Percentiles rank a stretch among this genome's conserved stretches.
These are phyloP conservation scores for Pichia sp. DNA, from an alignment of 1,139 yeast genomes.

Conservation along the genomic window DNA sequence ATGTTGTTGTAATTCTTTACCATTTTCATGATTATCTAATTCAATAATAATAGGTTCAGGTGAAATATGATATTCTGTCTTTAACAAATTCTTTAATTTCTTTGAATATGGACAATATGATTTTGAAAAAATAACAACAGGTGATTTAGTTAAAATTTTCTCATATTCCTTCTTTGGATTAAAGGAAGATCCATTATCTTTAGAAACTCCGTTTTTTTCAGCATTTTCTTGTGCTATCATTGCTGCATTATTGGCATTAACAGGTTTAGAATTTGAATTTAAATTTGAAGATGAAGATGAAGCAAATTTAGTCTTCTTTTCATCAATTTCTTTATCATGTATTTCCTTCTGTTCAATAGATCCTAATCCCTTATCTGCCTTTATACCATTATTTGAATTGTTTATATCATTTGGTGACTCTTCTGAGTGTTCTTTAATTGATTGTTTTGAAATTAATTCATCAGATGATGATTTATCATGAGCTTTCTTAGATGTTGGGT, in stretches of 20 bases:
- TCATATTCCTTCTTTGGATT: constrained; percentile 9
- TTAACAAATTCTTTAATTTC: constrained; percentile 59
- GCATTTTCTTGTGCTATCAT: constrained; percentile 15
- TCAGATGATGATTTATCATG: constrained; percentile 7
- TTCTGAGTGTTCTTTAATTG: neutral
- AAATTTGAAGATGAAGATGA: too few species aligned
- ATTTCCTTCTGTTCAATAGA: constrained; percentile 6
- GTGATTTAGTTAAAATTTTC: constrained; percentile 45
- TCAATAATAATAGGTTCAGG: constrained; percentile 76
- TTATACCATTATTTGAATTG: constrained; percentile 4
- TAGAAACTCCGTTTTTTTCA: constrained; percentile 6
- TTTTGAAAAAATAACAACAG: constrained; percentile 68
- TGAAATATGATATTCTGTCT: constrained; percentile 56
- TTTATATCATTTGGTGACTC: neutral
- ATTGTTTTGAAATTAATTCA: neutral
- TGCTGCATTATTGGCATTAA: neutral
- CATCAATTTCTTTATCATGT: neutral
- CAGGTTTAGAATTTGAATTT: neutral
- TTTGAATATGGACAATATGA: constrained; percentile 71
- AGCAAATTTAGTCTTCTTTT: neutral
- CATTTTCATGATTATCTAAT: constrained; percentile 70
- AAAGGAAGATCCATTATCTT: constrained; percentile 11
- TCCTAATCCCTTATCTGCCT: constrained; percentile 8
- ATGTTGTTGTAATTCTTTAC: constrained; percentile 54
- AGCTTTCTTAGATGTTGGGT: constrained; percentile 14